A percentile compares a stretch with the other conserved stretches of the same genome.
Evolutionary conservation across 108 stramenopile genomes (phyloP).

Genomic region (Skeletonema grethae): DNA sequence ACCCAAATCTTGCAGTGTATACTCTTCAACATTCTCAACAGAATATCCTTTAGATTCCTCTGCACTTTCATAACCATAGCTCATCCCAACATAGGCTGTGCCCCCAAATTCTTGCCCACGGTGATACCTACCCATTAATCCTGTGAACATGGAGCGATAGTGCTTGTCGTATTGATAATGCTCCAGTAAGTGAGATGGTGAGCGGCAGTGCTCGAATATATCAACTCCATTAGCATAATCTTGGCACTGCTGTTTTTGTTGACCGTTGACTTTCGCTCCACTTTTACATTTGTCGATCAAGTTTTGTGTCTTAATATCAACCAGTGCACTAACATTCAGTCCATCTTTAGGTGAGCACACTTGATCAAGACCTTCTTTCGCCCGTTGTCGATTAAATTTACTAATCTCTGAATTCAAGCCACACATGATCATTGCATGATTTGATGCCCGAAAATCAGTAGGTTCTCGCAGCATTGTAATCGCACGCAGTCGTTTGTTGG

Average conservation of each 20-base stretch:
- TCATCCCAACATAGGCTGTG: conserved; percentile 45
- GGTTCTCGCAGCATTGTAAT: conserved; percentile 45
- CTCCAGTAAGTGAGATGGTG: conserved; percentile 26
- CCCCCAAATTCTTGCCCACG: conserved; percentile 27
- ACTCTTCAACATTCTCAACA: conserved; percentile 40
- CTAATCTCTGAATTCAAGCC: conserved; percentile 42
- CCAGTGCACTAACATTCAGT: conserved; percentile 38
- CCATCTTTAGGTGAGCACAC: conserved; percentile 37
- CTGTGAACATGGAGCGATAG: conserved; percentile 49
- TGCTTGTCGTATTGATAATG: conserved; percentile 44
- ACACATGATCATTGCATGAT: conserved; percentile 58
- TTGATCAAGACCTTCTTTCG: conserved; percentile 8
- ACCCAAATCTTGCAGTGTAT: conserved; percentile 44
- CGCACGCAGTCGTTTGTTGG: conserved; percentile 26
- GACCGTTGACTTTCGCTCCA: conserved; percentile 14
- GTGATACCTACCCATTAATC: conserved; percentile 48
- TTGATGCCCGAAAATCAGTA: conserved; percentile 39
- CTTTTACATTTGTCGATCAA: conserved; percentile 25
- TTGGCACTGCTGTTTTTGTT: conserved; percentile 27
- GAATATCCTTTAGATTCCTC: conserved; percentile 41
- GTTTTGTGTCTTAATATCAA: conserved; percentile 28
- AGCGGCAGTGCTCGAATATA: conserved; percentile 42
- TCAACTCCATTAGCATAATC: conserved; percentile 23
- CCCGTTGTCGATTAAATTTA: conserved; percentile 23
- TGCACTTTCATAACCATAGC: conserved; percentile 36